Evolutionary conservation across 2,329 filamentous ascomycete species (phyloP).

Genomic region (Sclerotinia nivalis): DNA sequence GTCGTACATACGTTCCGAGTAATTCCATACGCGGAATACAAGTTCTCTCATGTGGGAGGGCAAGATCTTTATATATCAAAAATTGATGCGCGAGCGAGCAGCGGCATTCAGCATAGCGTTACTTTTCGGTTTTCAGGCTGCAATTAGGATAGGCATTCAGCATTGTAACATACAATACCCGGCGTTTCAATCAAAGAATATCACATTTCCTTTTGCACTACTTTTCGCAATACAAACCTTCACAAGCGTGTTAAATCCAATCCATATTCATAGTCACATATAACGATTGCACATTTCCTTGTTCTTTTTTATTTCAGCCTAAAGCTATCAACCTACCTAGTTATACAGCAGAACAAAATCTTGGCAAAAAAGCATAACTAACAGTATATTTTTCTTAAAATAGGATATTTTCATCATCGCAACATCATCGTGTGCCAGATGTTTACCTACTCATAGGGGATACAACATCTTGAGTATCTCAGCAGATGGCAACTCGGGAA

Average conservation of each 20-base stretch:
- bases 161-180: constrained; percentile 35
- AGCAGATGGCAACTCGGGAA: constrained; percentile 50
- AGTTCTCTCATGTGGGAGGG: constrained; percentile 18
- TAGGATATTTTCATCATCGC: constrained; percentile 68
- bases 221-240: constrained; percentile 2
- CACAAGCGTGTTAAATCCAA: constrained; percentile 18
- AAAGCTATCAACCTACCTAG: constrained; percentile 18
- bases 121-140: constrained; percentile 15
- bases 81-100: constrained; percentile 14
- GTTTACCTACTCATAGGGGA: constrained; percentile 63
- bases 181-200: constrained; percentile 25
- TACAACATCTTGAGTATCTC: constrained; percentile 65
- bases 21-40: constrained; percentile 17
- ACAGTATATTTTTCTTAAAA: not conserved
- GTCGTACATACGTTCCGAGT: constrained; percentile 36
- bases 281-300: constrained; percentile 5
- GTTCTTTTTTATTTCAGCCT: constrained; percentile 13
- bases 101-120: constrained; percentile 14
- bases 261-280: constrained; percentile 1
- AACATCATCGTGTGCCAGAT: constrained; percentile 67
- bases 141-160: constrained; percentile 25
- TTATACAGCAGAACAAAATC: constrained; percentile 6
- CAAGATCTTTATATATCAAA: constrained; percentile 27
- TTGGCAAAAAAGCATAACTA: constrained; percentile 16
- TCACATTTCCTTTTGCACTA: constrained; percentile 15